Percentiles rank a stretch among this genome's conserved stretches.
Evolutionary conservation across 495 filamentous ascomycete species (phyloP).

Genomic region (Talaromyces proteolyticus): DNA sequence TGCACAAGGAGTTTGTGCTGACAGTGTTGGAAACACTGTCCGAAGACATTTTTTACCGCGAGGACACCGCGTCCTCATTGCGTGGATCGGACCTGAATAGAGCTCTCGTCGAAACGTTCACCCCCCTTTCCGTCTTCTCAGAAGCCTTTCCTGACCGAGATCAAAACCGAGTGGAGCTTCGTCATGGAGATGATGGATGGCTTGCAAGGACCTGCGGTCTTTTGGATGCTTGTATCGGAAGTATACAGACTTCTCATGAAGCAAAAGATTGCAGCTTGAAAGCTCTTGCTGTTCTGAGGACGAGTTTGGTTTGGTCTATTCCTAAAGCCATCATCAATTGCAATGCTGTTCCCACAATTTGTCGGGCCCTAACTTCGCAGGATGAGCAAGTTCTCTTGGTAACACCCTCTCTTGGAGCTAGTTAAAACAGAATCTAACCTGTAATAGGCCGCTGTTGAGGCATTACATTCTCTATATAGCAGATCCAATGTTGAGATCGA

Average conservation of each 20-base stretch:
- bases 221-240: conserved; percentile 64
- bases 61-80: conserved; percentile 77
- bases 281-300: conserved; percentile 66
- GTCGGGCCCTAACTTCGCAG: conserved; percentile 64
- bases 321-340: conserved; percentile 70
- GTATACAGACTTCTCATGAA: conserved; percentile 56
- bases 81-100: conserved; percentile 79
- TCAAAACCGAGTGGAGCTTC: conserved; percentile 49
- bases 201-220: conserved; percentile 69
- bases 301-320: conserved; percentile 76
- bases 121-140: conserved; percentile 65
- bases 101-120: conserved; percentile 88
- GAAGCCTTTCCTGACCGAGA: conserved; percentile 68
- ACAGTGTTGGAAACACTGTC: conserved; percentile 86
- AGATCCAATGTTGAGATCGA: conserved; percentile 67
- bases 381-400: conserved; percentile 73
- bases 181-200: conserved; percentile 83
- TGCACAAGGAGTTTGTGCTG: conserved; percentile 75
- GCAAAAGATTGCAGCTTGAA: conserved; percentile 60
- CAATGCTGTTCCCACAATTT: conserved; percentile 64
- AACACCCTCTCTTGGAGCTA: conserved; percentile 14
- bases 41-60: conserved; percentile 87
- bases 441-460: conserved; percentile 71
- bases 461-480: conserved; percentile 74
- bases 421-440: conserved; percentile 14